Percentiles rank a stretch among this genome's conserved stretches.
Evolutionary conservation across 768 basidiomycete genomes (phyloP).

Genomic region (Kwoniella dejecticola): DNA sequence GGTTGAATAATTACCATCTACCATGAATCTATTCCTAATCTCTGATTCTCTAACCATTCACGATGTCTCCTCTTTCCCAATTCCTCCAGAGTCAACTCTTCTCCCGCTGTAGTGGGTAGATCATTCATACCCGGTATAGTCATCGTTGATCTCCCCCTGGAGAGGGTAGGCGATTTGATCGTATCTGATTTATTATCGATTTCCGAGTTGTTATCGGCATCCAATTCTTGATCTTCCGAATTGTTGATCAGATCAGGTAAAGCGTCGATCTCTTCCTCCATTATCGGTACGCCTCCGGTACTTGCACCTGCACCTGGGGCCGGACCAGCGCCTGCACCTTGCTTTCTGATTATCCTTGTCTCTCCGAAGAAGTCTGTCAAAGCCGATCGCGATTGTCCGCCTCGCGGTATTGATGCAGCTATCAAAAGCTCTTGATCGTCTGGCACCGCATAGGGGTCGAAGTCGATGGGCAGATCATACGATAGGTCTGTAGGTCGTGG

Average conservation of each 20-base stretch:
- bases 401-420: conserved; percentile 8
- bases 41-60: conserved; percentile 25
- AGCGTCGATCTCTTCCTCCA: conserved; percentile 14
- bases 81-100: conserved; percentile 37
- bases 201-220: conserved; percentile 9
- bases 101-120: background rate
- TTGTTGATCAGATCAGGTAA: conserved; percentile 6
- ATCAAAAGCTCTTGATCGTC: conserved; percentile 18
- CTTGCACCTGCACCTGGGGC: no score
- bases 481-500: conserved; percentile 43
- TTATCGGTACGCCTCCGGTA: background rate
- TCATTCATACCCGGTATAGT: conserved; percentile 19
- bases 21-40: conserved; percentile 10
- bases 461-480: conserved; percentile 40
- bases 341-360: background rate
- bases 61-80: conserved; percentile 40
- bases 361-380: conserved; percentile 30
- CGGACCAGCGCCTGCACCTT: no score
- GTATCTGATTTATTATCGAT: conserved; percentile 3
- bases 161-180: conserved; percentile 7
- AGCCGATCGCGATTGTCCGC: background rate
- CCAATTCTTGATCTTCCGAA: background rate
- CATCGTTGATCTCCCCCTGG: background rate
- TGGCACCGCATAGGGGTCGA: conserved; percentile 44
- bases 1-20: background rate